These are phyloP conservation scores for Lentinula sp. DNA, from an alignment of 768 basidiomycete species.

Conservation along the genomic window DNA sequence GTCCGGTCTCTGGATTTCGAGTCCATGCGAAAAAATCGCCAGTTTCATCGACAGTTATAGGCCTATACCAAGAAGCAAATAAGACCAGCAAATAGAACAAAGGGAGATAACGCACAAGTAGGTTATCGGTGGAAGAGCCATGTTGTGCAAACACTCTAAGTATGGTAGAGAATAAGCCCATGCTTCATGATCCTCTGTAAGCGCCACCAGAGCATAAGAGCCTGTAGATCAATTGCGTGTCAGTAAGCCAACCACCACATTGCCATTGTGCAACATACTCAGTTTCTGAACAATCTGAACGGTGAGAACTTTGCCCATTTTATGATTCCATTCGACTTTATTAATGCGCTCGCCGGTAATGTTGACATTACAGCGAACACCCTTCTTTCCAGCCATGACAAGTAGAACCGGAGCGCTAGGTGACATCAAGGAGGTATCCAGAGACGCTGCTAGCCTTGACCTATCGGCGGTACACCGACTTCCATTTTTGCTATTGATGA, in stretches of 20 bases:
- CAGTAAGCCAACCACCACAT: background rate
- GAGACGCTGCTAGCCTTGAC: constrained; percentile 31
- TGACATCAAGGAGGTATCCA: constrained; percentile 12
- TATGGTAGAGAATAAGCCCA: constrained; percentile 60
- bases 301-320: constrained; percentile 41
- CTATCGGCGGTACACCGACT: constrained; percentile 35
- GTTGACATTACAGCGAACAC: constrained; percentile 49
- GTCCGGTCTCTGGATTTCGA: constrained; percentile 25
- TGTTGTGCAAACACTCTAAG: constrained; percentile 49
- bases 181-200: constrained; percentile 43
- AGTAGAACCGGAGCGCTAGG: constrained; percentile 21
- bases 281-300: constrained; percentile 55
- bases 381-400: constrained; percentile 50
- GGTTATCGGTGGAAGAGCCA: constrained; percentile 27
- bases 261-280: constrained; percentile 32
- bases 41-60: constrained; percentile 37
- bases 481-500: constrained; percentile 53
- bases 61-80: constrained; percentile 12
- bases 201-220: constrained; percentile 48
- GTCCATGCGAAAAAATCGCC: constrained; percentile 52
- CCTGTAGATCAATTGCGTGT: constrained; percentile 20
- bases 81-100: background rate
- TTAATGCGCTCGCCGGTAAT: constrained; percentile 62
- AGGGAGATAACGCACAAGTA: constrained; percentile 23
- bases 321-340: constrained; percentile 58